phyloP scores from a whole-genome alignment of 129 eudicot species.

The Calendula officinalis region DNA sequence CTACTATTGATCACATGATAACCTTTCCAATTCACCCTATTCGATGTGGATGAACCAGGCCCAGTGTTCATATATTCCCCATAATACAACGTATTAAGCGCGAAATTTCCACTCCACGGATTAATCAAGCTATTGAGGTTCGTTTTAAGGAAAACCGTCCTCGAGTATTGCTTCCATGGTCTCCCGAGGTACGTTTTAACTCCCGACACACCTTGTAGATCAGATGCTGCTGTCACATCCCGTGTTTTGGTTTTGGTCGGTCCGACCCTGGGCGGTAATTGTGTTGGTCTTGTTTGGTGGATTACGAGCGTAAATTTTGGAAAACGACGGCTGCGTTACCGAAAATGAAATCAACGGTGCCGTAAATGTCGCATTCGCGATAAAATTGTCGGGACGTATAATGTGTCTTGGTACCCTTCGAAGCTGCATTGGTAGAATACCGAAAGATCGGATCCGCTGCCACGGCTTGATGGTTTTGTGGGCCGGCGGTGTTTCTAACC shows the following conservation, averaged over 20 bases:
- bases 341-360: constrained; percentile 55
- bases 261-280: constrained; percentile 52
- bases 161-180: constrained; percentile 57
- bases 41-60: constrained; percentile 42
- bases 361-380: constrained; percentile 44
- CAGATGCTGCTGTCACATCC: constrained; percentile 49
- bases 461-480: constrained; percentile 55
- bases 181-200: constrained; percentile 54
- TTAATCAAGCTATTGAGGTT: constrained; percentile 41
- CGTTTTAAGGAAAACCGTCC: constrained; percentile 50
- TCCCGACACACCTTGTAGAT: constrained; percentile 27
- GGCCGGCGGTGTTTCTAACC: constrained; percentile 52
- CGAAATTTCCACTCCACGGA: constrained; percentile 55
- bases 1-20: constrained; percentile 51
- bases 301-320: constrained; percentile 41
- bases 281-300: constrained; percentile 54
- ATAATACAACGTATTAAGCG: constrained; percentile 45
- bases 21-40: constrained; percentile 60
- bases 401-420: constrained; percentile 68
- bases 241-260: constrained; percentile 54
- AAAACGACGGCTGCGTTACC: constrained; percentile 53
- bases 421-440: constrained; percentile 57
- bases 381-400: constrained; percentile 52
- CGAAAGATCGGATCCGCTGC: constrained; percentile 48
- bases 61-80: constrained; percentile 60